Conservation (phyloP, 2,329 filamentous ascomycete genomes). For the Akanthomyces lecanii region DNA sequence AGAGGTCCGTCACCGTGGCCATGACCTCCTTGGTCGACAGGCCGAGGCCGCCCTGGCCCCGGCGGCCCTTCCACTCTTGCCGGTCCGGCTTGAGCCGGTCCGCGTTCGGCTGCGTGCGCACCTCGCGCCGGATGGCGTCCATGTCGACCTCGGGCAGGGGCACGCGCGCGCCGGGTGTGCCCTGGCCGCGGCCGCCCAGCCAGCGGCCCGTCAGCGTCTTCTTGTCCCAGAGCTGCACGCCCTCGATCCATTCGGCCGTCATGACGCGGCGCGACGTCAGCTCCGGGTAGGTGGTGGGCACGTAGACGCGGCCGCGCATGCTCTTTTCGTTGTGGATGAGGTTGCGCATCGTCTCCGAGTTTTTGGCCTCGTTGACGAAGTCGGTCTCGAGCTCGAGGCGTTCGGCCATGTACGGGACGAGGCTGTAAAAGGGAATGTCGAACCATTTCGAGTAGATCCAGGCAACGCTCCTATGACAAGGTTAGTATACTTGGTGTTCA, state of each 20-base stretch:
- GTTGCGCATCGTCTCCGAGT: conserved; percentile 76
- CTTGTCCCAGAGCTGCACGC: conserved; percentile 88
- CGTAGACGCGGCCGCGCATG: conserved; percentile 76
- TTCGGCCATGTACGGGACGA: conserved; percentile 91
- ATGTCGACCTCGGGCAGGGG: conserved; percentile 52
- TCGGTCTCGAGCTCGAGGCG: conserved; percentile 91
- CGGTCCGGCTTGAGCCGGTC: conserved; percentile 75
- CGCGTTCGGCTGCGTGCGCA: conserved; percentile 48
- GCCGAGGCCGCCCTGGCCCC: conserved; percentile 75
- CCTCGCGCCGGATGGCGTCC: conserved; percentile 40
- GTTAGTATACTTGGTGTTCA: conserved; percentile 18
- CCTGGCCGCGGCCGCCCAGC: conserved; percentile 70
- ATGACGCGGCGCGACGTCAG: conserved; percentile 79
- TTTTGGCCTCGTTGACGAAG: conserved; percentile 86
- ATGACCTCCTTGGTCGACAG: conserved; percentile 82
- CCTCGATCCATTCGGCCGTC: conserved; percentile 97
- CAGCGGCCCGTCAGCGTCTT: conserved; percentile 71
- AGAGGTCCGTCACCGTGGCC: conserved; percentile 94
- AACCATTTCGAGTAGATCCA: conserved; percentile 83
- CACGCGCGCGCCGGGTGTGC: conserved; percentile 72
- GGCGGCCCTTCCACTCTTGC: conserved; percentile 68
- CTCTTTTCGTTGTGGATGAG: conserved; percentile 72
- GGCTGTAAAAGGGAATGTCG: conserved; percentile 83
- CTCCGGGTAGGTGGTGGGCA: conserved; percentile 79
- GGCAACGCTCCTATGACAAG: conserved; percentile 60